Conservation (phyloP, 805 yeast genomes). For the Myxozyma neglecta region DNA sequence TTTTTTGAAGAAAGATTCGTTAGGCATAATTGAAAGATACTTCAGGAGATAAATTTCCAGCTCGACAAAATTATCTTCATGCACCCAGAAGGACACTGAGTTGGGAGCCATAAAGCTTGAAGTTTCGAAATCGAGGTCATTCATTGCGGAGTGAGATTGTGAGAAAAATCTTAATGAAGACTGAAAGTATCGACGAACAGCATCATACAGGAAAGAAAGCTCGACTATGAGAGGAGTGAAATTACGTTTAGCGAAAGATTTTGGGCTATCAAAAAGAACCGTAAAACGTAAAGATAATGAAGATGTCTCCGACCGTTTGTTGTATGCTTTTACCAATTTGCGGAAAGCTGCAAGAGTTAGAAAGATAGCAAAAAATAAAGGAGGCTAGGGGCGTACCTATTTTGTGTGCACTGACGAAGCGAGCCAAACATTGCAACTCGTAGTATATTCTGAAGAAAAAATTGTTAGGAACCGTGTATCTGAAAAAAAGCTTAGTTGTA, state of each 20-base stretch:
- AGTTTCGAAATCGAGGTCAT: constrained; percentile 42
- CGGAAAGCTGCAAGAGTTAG: constrained; percentile 43
- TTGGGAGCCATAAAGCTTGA: constrained; percentile 40
- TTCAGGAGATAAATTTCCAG: constrained; percentile 50
- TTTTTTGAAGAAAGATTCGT: constrained; percentile 24
- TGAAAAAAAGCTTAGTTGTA: background rate
- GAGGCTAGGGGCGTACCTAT: constrained; percentile 47
- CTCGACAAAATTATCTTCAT: constrained; percentile 58
- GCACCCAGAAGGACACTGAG: constrained; percentile 54
- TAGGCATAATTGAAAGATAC: constrained; percentile 39
- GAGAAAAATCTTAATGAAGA: constrained; percentile 24
- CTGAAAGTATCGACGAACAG: constrained; percentile 41
- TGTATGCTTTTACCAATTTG: constrained; percentile 70
- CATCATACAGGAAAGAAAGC: constrained; percentile 55
- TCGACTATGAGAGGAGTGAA: constrained; percentile 62
- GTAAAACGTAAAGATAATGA: constrained; percentile 37
- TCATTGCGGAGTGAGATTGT: constrained; percentile 20
- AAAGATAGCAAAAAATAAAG: background rate
- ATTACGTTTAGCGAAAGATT: constrained; percentile 62
- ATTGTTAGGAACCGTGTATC: background rate
- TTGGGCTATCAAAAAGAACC: constrained; percentile 46
- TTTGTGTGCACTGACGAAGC: constrained; percentile 70
- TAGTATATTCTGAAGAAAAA: constrained; percentile 43
- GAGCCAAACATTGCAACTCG: constrained; percentile 63
- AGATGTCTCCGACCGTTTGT: constrained; percentile 46